Percentiles rank a stretch among this genome's conserved stretches.
These are phyloP conservation scores for Calendula officinalis DNA, from an alignment of 129 eudicot genomes.

Conservation along the genomic window DNA sequence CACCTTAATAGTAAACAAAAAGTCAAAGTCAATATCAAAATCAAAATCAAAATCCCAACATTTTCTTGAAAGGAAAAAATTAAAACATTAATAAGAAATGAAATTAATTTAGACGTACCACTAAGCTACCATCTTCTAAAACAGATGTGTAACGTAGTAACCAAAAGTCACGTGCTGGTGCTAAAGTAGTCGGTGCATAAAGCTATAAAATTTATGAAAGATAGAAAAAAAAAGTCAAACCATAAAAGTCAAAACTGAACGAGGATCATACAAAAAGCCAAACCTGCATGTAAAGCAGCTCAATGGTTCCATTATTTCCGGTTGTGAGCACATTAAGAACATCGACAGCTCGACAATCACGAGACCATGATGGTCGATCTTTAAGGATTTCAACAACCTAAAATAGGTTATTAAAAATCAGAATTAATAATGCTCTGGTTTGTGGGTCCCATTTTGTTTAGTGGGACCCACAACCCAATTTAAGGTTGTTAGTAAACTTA, in stretches of 20 bases:
- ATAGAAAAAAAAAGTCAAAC: constrained; percentile 19
- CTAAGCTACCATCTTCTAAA: constrained; percentile 89
- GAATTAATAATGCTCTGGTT: not conserved
- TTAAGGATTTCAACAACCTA: constrained; percentile 91
- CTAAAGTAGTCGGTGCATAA: constrained; percentile 88
- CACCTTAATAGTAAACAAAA: constrained; percentile 35
- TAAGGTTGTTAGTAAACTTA: constrained; percentile 32
- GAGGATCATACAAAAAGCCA: not conserved
- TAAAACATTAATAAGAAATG: not conserved
- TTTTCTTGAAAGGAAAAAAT: constrained; percentile 20
- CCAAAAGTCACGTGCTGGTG: constrained; percentile 97
- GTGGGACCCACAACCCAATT: too few relatives aligned
- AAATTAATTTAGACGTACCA: constrained; percentile 44
- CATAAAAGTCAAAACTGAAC: constrained; percentile 10
- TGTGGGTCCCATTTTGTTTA: not conserved
- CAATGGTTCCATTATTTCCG: constrained; percentile 91
- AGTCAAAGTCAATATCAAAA: constrained; percentile 28
- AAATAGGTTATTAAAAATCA: not conserved
- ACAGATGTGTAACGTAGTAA: constrained; percentile 74
- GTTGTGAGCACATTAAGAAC: constrained; percentile 73
- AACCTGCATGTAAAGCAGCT: constrained; percentile 92
- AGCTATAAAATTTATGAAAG: constrained; percentile 39
- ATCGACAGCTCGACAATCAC: constrained; percentile 90
- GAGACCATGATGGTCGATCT: constrained; percentile 92
- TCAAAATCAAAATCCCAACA: not conserved